Evolutionary conservation across 208 protist species (phyloP).

Genomic region (Histomonas meleagridis): DNA sequence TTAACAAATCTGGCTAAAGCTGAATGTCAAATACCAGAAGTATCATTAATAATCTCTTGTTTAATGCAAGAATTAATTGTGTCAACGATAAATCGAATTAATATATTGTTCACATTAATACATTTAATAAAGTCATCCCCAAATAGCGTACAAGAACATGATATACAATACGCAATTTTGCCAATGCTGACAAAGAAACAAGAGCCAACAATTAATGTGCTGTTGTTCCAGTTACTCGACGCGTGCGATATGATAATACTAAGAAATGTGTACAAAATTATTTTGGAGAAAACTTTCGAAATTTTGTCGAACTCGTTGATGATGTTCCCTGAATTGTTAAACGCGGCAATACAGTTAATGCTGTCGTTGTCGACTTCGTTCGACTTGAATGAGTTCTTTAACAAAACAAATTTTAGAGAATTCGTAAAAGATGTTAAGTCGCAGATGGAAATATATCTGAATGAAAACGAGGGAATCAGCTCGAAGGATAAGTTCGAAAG

Average conservation of each 20-base stretch:
- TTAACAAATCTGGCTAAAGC: neutral
- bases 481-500: no score
- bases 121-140: neutral
- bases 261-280: neutral
- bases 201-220: neutral
- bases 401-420: no score
- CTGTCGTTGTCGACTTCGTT: no score
- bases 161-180: neutral
- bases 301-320: neutral
- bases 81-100: no score
- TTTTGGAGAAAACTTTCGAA: neutral
- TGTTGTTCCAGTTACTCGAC: neutral
- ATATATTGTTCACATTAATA: neutral
- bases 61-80: neutral
- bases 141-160: neutral
- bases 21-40: neutral
- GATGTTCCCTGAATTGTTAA: neutral
- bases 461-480: no score
- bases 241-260: neutral
- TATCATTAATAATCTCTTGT: neutral
- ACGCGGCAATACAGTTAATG: neutral
- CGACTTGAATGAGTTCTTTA: no score
- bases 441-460: no score
- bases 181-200: neutral
- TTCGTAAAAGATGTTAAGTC: no score